Evolutionary conservation across 2,329 filamentous ascomycete genomes (phyloP), one percentile per base, ranked within the genome.

Genomic region (Ceratocystis eucalypticola): DNA sequence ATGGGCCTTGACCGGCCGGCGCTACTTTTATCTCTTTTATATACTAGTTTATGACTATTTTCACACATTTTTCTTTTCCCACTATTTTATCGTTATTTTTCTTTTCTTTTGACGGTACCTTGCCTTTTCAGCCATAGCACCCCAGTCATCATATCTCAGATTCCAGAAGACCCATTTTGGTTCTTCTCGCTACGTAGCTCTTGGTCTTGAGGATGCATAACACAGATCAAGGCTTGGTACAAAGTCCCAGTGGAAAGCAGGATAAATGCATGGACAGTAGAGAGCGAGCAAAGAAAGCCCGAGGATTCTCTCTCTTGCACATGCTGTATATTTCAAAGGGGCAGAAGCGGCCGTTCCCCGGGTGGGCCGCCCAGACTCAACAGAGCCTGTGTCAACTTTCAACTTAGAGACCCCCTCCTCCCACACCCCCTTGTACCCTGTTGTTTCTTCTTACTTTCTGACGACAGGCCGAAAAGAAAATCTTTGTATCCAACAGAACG

Each of bases 151-250:
- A 57, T 30, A 57, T 57, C 28, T 57, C 53, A 57, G 53, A 57
- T 57, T 57, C 53, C 25, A 57, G 53, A 57, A 57, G 53, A 41
- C 37, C 53, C 53, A 57, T 33, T 33, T 57, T 57, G 53, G 15
- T 57, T 57, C 28, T 57, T 30, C 28, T 50, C 20, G 48, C 48
- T 53, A 53, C 48, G 22, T 57, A 33, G 53, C 28, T 57, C 53
- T 30, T 5, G 53, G 53, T 57, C 17, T 33, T 33, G 50, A 33
- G 53, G 53, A 57, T 57, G 28, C 53, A 30, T 28, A 7, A 15
- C n/a, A 22, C 53, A 57, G 46, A 50, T 20, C 7, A 50, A 41
- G 5, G 20, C n/a, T 57, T 28, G 6, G 22, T 30, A 57, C 25
- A 10, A 17, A n/a, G 53, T 30, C 25, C 53, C 25, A n/a, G 25